Percentiles rank a stretch among this genome's conserved stretches.
Conservation (phyloP, 2,329 filamentous ascomycete genomes). For the Fusarium veterinarium region DNA sequence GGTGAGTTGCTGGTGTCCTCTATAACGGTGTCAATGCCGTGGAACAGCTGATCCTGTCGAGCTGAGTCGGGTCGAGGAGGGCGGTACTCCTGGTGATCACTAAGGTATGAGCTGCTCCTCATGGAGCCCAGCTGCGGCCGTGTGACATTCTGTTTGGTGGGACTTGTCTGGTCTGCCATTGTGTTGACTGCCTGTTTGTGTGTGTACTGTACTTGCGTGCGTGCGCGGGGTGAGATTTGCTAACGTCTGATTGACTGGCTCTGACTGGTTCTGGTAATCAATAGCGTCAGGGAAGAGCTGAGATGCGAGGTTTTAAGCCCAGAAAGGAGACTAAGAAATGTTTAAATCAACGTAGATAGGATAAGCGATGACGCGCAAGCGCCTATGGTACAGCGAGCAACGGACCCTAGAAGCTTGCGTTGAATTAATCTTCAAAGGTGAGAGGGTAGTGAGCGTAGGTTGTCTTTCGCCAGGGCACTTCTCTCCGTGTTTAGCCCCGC, state of each 20-base stretch:
- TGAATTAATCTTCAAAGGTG: conserved; percentile 30
- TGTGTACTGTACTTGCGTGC: neutral
- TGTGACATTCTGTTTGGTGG: conserved; percentile 49
- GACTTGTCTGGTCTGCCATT: conserved; percentile 50
- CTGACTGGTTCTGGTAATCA: conserved; percentile 14
- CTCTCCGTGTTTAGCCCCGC: conserved; percentile 37
- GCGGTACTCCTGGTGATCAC: conserved; percentile 73
- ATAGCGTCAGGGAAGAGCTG: neutral
- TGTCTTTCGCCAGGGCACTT: conserved; percentile 32
- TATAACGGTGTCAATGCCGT: conserved; percentile 74
- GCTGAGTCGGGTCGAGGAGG: conserved; percentile 66
- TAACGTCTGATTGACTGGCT: conserved; percentile 19
- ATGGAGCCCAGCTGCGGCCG: conserved; percentile 63
- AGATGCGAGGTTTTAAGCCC: neutral
- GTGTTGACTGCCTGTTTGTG: conserved; percentile 1
- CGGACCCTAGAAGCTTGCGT: conserved; percentile 19
- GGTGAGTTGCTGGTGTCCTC: conserved; percentile 61
- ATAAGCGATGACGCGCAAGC: neutral
- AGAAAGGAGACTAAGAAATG: conserved; percentile 3
- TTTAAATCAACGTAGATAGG: neutral
- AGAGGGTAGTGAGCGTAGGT: conserved; percentile 11
- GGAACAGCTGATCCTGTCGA: conserved; percentile 59
- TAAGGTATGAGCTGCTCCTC: conserved; percentile 71
- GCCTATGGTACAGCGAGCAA: conserved; percentile 2
- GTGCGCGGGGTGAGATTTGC: conserved; percentile 34